phyloP scores from a whole-genome alignment of 1,284 basidiomycete genomes.

The Apiotrichum gamsii region DNA sequence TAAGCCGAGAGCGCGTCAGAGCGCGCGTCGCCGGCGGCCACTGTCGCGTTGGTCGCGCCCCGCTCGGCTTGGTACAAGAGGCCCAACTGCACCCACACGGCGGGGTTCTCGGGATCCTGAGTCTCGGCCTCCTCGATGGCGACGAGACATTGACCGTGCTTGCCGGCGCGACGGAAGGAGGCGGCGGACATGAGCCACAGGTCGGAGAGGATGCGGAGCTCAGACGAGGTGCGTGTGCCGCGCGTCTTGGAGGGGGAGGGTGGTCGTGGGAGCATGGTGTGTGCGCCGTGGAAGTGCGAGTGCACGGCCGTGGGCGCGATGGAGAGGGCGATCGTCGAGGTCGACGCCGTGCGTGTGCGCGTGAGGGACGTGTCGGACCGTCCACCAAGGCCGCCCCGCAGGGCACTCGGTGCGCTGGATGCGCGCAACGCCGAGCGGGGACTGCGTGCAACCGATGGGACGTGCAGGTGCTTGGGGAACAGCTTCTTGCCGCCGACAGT shows the following conservation, averaged over 20 bases:
- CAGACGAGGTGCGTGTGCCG: conserved; percentile 52
- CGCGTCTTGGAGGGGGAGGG: conserved; percentile 23
- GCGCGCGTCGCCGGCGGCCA: background rate
- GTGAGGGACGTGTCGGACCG: background rate
- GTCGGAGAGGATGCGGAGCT: conserved; percentile 69
- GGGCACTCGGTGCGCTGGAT: background rate
- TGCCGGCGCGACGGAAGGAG: conserved; percentile 81
- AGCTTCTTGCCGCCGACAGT: conserved; percentile 11
- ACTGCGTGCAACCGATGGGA: conserved; percentile 20
- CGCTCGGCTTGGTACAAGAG: conserved; percentile 56
- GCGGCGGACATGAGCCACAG: conserved; percentile 93
- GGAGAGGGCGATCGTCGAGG: conserved; percentile 24
- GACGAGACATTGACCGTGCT: conserved; percentile 79
- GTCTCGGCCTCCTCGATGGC: conserved; percentile 95
- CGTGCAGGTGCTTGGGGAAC: conserved; percentile 41
- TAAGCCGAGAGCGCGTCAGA: conserved; percentile 49
- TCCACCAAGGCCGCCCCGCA: background rate
- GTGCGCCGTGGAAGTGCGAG: conserved; percentile 54
- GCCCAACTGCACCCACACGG: conserved; percentile 91
- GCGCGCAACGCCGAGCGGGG: background rate
- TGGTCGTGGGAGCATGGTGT: conserved; percentile 8
- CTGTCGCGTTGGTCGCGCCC: conserved; percentile 49
- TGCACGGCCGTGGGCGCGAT: conserved; percentile 72
- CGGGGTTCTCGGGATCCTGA: conserved; percentile 74
- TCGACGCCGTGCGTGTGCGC: conserved; percentile 22